phyloP scores from a whole-genome alignment of 768 basidiomycete genomes.

The Hysterangium stoloniferum region DNA sequence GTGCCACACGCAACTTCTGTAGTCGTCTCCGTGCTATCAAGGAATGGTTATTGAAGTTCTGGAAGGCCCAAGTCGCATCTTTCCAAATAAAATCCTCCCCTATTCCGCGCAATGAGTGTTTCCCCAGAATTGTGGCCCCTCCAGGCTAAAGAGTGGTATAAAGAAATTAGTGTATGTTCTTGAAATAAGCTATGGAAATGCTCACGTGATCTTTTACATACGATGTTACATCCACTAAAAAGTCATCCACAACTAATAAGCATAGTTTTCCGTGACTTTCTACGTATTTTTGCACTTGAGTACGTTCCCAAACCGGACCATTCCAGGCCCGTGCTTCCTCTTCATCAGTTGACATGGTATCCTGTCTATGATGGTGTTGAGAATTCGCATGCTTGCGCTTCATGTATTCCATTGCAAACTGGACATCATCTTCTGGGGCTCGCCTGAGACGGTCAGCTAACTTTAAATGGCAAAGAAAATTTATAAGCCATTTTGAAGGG shows the following conservation, averaged over 20 bases:
- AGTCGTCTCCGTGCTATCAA: conserved; percentile 44
- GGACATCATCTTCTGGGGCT: conserved; percentile 41
- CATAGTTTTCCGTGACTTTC: conserved; percentile 30
- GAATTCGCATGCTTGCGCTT: conserved; percentile 26
- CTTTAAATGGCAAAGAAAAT: conserved; percentile 40
- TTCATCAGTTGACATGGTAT: neutral
- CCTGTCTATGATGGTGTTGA: conserved; percentile 15
- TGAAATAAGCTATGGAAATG: conserved; percentile 11
- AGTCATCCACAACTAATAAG: conserved; percentile 51
- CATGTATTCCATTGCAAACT: conserved; percentile 43
- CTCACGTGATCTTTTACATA: conserved; percentile 66
- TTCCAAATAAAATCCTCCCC: conserved; percentile 19
- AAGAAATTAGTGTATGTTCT: neutral
- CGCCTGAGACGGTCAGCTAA: conserved; percentile 41
- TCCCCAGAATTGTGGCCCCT: conserved; percentile 43
- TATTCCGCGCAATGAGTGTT: conserved; percentile 34
- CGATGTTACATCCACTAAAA: conserved; percentile 49
- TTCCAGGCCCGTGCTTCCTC: conserved; percentile 22
- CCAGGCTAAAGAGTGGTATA: conserved; percentile 43
- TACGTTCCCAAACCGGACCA: conserved; percentile 35
- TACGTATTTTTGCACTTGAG: conserved; percentile 29
- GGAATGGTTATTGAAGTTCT: conserved; percentile 66
- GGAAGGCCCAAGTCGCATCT: conserved; percentile 58
- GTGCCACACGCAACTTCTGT: conserved; percentile 42
- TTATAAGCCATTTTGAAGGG: conserved; percentile 74